Percentiles rank a stretch among this genome's conserved stretches.
Conservation (phyloP, 371 early-diverging fungal genomes). For the Mortierella sp. region DNA sequence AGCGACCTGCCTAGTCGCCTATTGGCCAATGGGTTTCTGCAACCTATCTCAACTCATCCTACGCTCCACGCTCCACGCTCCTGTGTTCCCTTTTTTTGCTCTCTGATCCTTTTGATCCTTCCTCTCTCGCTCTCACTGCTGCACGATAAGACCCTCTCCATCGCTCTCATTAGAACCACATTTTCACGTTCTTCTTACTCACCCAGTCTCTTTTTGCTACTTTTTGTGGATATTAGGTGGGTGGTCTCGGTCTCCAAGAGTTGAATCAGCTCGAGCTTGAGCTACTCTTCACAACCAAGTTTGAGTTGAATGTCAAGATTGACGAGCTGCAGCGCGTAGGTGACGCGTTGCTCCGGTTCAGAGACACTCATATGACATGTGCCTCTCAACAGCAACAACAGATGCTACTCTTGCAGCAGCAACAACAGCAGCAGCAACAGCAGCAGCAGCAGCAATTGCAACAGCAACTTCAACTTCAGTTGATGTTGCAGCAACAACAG, state of each 20-base stretch:
- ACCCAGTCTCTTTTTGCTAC: constrained; percentile 1
- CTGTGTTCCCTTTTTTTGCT: too few species aligned
- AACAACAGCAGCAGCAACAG: background rate
- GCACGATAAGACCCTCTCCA: too few species aligned
- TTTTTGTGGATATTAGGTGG: constrained; percentile 64
- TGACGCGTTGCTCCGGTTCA: constrained; percentile 31
- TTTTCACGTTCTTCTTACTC: background rate
- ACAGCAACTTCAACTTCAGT: background rate
- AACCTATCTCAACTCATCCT: too few species aligned
- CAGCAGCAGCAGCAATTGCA: constrained; percentile 8
- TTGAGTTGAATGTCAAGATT: constrained; percentile 75
- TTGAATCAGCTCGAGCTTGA: constrained; percentile 91
- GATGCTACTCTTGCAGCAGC: constrained; percentile 8
- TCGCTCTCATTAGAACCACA: too few species aligned
- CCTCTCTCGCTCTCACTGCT: background rate
- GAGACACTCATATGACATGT: constrained; percentile 20
- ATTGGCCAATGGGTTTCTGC: too few species aligned
- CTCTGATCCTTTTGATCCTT: constrained; percentile 2
- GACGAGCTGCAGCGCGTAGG: constrained; percentile 45
- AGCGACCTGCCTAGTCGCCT: too few species aligned
- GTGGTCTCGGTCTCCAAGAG: constrained; percentile 86
- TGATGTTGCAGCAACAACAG: constrained; percentile 10
- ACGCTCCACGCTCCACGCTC: too few species aligned
- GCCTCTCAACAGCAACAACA: background rate
- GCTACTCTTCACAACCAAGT: constrained; percentile 84